Conservation (phyloP, 768 basidiomycete species). For the Cubamyces sp. region DNA sequence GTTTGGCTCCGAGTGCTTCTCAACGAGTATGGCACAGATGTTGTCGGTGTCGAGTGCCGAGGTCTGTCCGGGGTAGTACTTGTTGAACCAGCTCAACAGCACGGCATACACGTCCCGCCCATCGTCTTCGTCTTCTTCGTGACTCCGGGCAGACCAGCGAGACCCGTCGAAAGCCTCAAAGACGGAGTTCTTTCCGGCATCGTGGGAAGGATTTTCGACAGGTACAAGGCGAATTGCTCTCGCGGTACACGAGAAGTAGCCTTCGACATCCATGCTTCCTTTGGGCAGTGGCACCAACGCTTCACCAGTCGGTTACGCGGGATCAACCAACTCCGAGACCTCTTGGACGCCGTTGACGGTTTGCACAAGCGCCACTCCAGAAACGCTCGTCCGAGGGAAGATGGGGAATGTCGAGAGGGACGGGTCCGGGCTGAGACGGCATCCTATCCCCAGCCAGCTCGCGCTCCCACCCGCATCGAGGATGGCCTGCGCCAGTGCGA, state of each 20-base stretch:
- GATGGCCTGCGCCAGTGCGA: slow-evolving; percentile 16
- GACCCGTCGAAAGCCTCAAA: slow-evolving; percentile 4
- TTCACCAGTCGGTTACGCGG: slow-evolving; percentile 1
- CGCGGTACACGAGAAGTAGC: slow-evolving; percentile 13
- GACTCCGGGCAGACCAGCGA: background rate
- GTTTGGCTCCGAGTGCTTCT: background rate
- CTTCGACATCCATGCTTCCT: slow-evolving; percentile 12
- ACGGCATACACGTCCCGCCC: background rate
- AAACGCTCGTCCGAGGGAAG: slow-evolving; percentile 9
- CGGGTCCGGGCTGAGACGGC: background rate
- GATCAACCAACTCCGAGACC: slow-evolving; percentile 3
- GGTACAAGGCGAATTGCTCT: background rate
- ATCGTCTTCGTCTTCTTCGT: background rate
- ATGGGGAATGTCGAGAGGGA: slow-evolving; percentile 13
- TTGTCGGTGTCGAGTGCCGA: background rate
- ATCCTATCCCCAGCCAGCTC: slow-evolving; percentile 15
- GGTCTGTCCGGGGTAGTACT: slow-evolving; percentile 2
- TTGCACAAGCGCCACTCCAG: slow-evolving; percentile 3
- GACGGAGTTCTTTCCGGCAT: background rate
- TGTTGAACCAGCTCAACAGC: slow-evolving; percentile 13
- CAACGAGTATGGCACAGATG: slow-evolving; percentile 5
- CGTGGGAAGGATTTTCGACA: background rate
- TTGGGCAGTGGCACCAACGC: slow-evolving; percentile 14
- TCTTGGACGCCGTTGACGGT: background rate
- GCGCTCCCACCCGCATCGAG: slow-evolving; percentile 10